phyloP scores from a whole-genome alignment of 805 yeast genomes.

The Barnettozyma sp. region DNA sequence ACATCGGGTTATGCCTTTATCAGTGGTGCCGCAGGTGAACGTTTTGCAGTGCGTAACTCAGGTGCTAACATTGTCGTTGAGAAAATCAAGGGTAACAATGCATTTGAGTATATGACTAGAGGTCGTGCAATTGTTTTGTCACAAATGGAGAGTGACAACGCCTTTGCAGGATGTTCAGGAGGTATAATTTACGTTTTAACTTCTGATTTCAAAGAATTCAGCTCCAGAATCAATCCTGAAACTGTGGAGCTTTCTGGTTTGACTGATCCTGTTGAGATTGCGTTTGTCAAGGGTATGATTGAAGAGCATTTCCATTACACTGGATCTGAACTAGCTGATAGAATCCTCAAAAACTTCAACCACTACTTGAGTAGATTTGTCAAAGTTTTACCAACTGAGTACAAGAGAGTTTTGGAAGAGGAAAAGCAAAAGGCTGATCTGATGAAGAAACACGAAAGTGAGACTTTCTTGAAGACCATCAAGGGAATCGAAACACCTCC shows the following conservation, averaged over 20 bases:
- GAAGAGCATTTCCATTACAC: constrained; percentile 97
- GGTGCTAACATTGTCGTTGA: constrained; percentile 97
- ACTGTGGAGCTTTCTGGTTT: constrained; percentile 74
- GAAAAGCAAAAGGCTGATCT: constrained; percentile 64
- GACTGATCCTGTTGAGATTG: constrained; percentile 86
- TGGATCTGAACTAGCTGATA: constrained; percentile 81
- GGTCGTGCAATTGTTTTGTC: constrained; percentile 95
- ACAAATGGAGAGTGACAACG: constrained; percentile 82
- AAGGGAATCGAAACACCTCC: constrained; percentile 64
- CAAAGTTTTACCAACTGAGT: constrained; percentile 88
- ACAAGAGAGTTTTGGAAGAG: constrained; percentile 78
- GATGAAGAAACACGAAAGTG: constrained; percentile 49
- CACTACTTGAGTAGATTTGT: constrained; percentile 83
- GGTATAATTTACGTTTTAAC: constrained; percentile 97
- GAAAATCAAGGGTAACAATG: constrained; percentile 92
- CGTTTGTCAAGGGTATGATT: constrained; percentile 84
- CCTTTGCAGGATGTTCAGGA: constrained; percentile 95
- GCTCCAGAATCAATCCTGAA: constrained; percentile 68
- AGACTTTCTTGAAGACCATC: constrained; percentile 58
- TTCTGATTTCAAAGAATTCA: constrained; percentile 82
- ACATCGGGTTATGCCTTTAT: constrained; percentile 91
- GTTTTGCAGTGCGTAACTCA: constrained; percentile 97
- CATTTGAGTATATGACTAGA: constrained; percentile 99
- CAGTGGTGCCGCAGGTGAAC: constrained; percentile 96
- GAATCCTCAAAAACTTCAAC: constrained; percentile 80